Conservation (phyloP, 371 early-diverging fungal species). For the Lichtheimia ramosa region DNA sequence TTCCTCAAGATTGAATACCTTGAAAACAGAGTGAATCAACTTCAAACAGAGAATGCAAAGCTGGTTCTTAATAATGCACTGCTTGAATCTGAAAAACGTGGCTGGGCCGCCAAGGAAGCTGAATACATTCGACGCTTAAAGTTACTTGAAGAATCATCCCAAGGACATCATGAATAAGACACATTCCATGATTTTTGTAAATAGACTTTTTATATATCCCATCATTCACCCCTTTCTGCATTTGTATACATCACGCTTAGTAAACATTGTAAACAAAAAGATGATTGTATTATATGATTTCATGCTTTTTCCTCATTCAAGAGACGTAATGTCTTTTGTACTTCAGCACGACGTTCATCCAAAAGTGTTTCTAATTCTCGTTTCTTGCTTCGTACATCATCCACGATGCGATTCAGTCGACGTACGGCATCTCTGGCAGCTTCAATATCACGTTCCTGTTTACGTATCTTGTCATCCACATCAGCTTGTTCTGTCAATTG, state of each 20-base stretch:
- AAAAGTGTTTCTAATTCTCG: slow-evolving; percentile 40
- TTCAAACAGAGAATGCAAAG: slow-evolving; percentile 77
- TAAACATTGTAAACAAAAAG: too few relatives aligned
- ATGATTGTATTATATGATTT: neutral
- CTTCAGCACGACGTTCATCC: slow-evolving; percentile 30
- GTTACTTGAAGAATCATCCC: slow-evolving; percentile 51
- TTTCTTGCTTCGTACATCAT: slow-evolving; percentile 47
- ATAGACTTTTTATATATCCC: neutral
- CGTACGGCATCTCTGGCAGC: slow-evolving; percentile 52
- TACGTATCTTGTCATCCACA: slow-evolving; percentile 44
- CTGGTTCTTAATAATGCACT: slow-evolving; percentile 69
- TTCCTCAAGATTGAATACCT: slow-evolving; percentile 78
- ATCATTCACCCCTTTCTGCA: neutral
- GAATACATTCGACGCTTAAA: slow-evolving; percentile 69
- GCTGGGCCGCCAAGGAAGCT: slow-evolving; percentile 60
- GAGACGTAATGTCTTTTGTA: slow-evolving; percentile 27
- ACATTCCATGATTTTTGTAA: neutral
- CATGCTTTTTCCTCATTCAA: slow-evolving; percentile 16
- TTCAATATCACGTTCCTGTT: slow-evolving; percentile 52
- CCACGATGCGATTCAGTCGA: slow-evolving; percentile 43
- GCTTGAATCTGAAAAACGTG: slow-evolving; percentile 69
- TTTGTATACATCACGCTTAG: slow-evolving; percentile 6
- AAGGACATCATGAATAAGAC: neutral
- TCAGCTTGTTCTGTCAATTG: slow-evolving; percentile 51
- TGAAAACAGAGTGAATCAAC: slow-evolving; percentile 70